Evolutionary conservation across 129 eudicot genomes (phyloP).

Genomic region (Oenanthe sinensis): DNA sequence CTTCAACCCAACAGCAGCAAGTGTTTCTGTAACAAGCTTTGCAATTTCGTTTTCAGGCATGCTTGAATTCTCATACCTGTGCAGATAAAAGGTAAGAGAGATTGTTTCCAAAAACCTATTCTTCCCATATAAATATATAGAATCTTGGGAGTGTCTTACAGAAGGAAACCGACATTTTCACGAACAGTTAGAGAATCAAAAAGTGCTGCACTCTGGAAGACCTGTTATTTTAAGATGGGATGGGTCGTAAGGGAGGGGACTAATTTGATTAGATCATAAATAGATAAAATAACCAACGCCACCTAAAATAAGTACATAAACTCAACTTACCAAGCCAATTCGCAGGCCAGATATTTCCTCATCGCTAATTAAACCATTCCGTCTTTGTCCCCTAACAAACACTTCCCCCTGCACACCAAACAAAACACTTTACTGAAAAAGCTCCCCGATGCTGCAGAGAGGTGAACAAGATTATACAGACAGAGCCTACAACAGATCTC

Average conservation of each 20-base stretch:
- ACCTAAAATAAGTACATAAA: conserved; percentile 3
- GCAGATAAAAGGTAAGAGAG: not conserved
- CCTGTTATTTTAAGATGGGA: conserved; percentile 27
- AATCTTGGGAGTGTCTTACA: conserved; percentile 40
- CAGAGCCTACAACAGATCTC: not conserved
- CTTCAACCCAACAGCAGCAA: conserved; percentile 95
- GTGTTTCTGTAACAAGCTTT: conserved; percentile 72
- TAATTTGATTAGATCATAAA: not conserved
- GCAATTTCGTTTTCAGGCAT: conserved; percentile 76
- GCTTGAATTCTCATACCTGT: conserved; percentile 74
- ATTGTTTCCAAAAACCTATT: not conserved
- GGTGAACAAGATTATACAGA: not conserved
- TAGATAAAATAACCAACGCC: not conserved
- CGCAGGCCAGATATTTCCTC: conserved; percentile 77
- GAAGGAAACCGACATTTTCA: conserved; percentile 82
- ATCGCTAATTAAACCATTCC: conserved; percentile 68
- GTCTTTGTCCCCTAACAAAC: conserved; percentile 48
- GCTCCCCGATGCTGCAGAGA: conserved; percentile 5
- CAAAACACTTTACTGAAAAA: not conserved
- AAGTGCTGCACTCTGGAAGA: conserved; percentile 78
- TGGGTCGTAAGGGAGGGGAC: not conserved
- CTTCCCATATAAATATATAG: not conserved
- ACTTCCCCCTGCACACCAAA: conserved; percentile 58
- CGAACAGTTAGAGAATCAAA: conserved; percentile 81
- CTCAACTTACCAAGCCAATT: conserved; percentile 58